Evolutionary conservation across 371 early-diverging fungal genomes (phyloP), one percentile per base, ranked within the genome.

Genomic region (Mucor racemosus): DNA sequence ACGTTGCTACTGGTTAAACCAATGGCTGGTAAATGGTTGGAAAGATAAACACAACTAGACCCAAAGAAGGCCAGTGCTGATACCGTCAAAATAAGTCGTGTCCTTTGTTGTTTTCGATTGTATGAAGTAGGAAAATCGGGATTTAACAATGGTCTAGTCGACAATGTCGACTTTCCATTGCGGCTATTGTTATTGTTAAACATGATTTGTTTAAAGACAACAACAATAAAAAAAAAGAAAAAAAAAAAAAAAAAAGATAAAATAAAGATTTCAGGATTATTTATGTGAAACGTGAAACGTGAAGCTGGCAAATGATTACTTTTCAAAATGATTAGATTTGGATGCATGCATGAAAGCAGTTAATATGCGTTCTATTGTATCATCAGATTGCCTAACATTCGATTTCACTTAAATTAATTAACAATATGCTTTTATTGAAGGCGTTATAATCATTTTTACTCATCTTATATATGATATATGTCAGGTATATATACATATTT

Each of bases 31-130:
- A 78, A 46, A 14, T 73, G 65, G 7, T 48, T 42, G 4, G 75
- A 65, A 34, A 78, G 60, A 33, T 76, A 76, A 39, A 78, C 54
- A 46, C 74, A 73, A 5, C 63, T 73, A 8, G 65, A 38, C 9
- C 76, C 74, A 60, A 78, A 76, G 33, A 78, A 59, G 5, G 72
- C 62, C 31, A 78, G 21, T 10, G 72, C 69, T 19, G 72, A 64
- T 10, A 64, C 64, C 7, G 67, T 66, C 7, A 63, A 5, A 6
- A 64, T 34, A 7, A 63, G 46, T 8, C 73, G 66, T 8, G 46
- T 62, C 3, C 17, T 35, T 40, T 68, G 58, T 19, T 62, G 10
- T 26, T 61, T 63, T 5, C 40, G 34, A 34, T 10, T 26, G 33
- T 54, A 15, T 19, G 35, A 59, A 59, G 42, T 50, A 31, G 53